Evolutionary conservation across 257 asterid species (phyloP), one percentile per base, ranked within the genome.

Genomic region (Ballota nigra): DNA sequence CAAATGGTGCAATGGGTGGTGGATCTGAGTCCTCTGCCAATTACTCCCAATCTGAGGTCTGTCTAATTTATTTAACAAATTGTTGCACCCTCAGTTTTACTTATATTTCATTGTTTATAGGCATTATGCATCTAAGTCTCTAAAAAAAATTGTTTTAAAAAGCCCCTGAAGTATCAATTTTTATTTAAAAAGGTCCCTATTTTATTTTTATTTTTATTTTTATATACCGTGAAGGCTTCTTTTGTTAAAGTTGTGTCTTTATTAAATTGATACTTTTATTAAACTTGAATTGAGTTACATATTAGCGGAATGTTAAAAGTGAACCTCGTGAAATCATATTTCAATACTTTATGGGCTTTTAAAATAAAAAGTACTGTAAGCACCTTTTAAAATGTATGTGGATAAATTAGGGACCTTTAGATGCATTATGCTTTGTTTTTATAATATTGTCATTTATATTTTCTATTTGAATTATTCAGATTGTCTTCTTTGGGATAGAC

Each of bases 1-100:
- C 99, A 70, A 95, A 95, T 89, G 99, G 99, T 74, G 99, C 99
- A 66, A 91, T 95, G 99, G 99, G 99, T 63, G 99, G 99, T 75
- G 99, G 99, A 83, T 95, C 99, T 2, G 99, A 95, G 84, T 95
- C 99, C 45, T 95, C 99, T 73, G 87, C 99, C 78, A 86, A 95
- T 82, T 91, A 95, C 85, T 89, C 82, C 55, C 97, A 89, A 34
- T 89, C 98, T 52, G 99, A 95, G 98, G 99, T 95, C 58, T 78
- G 86, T 84, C 41, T 73, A 68, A 66, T 66, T 67, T 73, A 71
- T 49, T 65, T 26, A 26, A 69, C 64, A 20, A 49, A 51, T 24
- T 52, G 38, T n/a, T 66, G 49, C 70, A 55, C 71, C 61, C 70
- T 60, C 41, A 67, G 20, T 66, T 71, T 72, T 65, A 11, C 33